Evolutionary conservation across 129 eudicot genomes (phyloP), one percentile per base, ranked within the genome.

Genomic region (Silybum marianum): DNA sequence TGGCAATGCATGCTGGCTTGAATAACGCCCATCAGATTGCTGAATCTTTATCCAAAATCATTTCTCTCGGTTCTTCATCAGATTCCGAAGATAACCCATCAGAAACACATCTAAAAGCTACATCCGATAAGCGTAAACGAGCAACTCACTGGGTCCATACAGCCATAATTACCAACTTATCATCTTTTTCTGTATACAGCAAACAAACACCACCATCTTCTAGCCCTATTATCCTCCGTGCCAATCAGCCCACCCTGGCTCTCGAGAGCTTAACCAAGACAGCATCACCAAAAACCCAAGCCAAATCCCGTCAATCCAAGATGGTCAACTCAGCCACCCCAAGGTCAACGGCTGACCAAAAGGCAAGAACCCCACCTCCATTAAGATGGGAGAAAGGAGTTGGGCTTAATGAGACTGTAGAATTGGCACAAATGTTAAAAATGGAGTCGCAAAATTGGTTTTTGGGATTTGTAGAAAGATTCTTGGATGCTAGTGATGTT

Each of bases 71-170:
- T 66, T 88, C 87, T 70, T 77, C 91, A 25, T 83, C 91, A 21
- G 96, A 89, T 22, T 72, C 30, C 10, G 92, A 88, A 84, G 92
- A 90, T 84, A 84, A 32, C 76, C 83, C 89, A 8, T 88, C 91
- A 30, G 90, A 89, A 79, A 93, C 91, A 85, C 79, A 91, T 7
- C 65, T 84, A 21, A 88, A 85, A 26, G 74, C 82, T 68, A 72
- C 83, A 81, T 79, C 90, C 28, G 88, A 93, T 12, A 84, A 80
- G 16, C 90, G 88, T 13, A 93, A 89, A 83, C 91, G 81, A 76
- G 97, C 97, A 76, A 78, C 86, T 83, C 84, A 90, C 22, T 93
- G 98, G 98, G 92, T 93, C 74, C 81, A 89, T 70, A 88, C 98
- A 71, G 92, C 94, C 39, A 67, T 91, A 72, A 75, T 86, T 25